A percentile compares a stretch with the other conserved stretches of the same genome.
Conservation (phyloP, 2,329 filamentous ascomycete species). For the Rhynchosporium graminicola region DNA sequence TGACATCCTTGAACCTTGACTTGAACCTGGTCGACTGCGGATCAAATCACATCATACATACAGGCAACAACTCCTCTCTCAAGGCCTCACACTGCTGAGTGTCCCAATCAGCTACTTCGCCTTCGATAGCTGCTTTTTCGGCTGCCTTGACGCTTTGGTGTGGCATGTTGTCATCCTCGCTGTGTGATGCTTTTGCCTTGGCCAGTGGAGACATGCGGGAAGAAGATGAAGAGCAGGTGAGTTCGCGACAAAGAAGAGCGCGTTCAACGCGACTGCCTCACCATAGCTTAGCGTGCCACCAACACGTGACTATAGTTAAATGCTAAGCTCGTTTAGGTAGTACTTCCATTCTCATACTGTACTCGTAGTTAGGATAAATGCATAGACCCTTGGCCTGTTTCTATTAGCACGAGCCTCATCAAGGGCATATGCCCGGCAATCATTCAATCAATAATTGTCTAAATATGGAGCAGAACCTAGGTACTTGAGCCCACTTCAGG, state of each 20-base stretch:
- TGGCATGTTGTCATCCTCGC: constrained; percentile 8
- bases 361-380: neutral
- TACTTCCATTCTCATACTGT: neutral
- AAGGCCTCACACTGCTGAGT: constrained; percentile 22
- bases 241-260: constrained; percentile 16
- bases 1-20: constrained; percentile 16
- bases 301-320: neutral
- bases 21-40: constrained; percentile 14
- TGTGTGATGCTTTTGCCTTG: neutral
- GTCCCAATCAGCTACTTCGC: constrained; percentile 21
- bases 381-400: too few relatives aligned
- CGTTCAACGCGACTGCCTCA: neutral
- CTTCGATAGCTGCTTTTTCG: constrained; percentile 24
- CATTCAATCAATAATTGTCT: too few relatives aligned
- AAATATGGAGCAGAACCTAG: too few relatives aligned
- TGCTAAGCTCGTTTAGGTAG: neutral
- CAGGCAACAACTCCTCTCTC: constrained; percentile 23
- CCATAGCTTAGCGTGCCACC: too few relatives aligned
- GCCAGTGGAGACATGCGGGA: neutral
- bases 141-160: constrained; percentile 14
- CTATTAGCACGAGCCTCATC: too few relatives aligned
- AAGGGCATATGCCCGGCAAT: too few relatives aligned
- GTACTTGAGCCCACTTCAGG: too few relatives aligned
- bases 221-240: constrained; percentile 3
- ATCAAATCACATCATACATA: constrained; percentile 12